phyloP scores from a whole-genome alignment of 208 protist genomes.

The Acanthamoeba lenticulata region DNA sequence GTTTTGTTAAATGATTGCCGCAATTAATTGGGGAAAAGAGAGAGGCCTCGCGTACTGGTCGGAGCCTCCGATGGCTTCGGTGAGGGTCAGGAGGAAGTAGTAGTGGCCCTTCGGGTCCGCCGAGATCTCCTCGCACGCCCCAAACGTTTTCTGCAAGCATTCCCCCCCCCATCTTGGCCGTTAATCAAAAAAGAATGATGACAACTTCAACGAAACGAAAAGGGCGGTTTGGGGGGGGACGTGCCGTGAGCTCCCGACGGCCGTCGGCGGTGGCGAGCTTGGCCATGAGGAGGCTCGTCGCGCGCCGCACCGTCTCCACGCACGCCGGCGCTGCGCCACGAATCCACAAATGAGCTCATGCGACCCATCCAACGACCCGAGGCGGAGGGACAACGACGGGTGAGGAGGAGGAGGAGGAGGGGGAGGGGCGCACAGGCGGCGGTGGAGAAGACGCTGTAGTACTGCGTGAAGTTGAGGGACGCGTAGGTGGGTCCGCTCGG shows the following conservation, averaged over 20 bases:
- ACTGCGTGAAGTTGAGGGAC: constrained; percentile 51
- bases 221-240: background rate
- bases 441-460: constrained; percentile 42
- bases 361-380: too few relatives aligned
- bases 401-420: background rate
- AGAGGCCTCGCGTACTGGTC: constrained; percentile 63
- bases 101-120: constrained; percentile 4
- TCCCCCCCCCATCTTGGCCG: background rate
- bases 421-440: background rate
- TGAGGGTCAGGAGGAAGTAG: constrained; percentile 50
- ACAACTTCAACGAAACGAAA: too few relatives aligned
- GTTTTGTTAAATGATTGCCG: background rate
- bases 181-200: background rate
- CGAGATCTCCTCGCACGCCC: constrained; percentile 31
- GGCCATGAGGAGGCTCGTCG: background rate
- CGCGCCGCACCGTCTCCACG: background rate
- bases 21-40: background rate
- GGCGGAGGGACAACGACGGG: background rate
- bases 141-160: background rate
- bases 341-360: background rate
- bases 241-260: background rate
- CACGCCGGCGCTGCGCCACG: background rate
- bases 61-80: constrained; percentile 32
- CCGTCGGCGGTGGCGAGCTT: background rate
- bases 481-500: constrained; percentile 48